Conservation (phyloP, 139 green algal genomes). For the Coccomyxa sp. region DNA sequence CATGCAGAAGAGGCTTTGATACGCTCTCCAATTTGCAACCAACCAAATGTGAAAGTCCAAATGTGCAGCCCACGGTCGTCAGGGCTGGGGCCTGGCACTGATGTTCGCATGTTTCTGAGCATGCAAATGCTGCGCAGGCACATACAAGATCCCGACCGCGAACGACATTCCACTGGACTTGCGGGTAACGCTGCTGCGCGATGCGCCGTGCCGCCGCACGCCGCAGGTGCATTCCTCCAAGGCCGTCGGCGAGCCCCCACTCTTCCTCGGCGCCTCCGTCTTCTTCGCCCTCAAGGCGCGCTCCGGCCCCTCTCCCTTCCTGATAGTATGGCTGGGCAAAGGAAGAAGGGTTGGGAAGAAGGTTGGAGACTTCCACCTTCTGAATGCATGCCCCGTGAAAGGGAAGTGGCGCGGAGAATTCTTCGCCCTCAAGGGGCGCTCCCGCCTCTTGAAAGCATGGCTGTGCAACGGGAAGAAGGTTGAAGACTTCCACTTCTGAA, state of each 20-base stretch:
- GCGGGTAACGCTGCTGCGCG: constrained; percentile 74
- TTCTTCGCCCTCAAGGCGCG: constrained; percentile 85
- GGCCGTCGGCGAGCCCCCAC: constrained; percentile 92
- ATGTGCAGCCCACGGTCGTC: too few relatives aligned
- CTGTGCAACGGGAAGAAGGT: too few relatives aligned
- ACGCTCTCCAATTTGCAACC: too few relatives aligned
- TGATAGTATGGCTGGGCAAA: not conserved
- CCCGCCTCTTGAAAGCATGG: too few relatives aligned
- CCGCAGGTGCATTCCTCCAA: constrained; percentile 81
- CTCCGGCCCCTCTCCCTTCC: not conserved
- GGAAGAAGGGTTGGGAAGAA: too few relatives aligned
- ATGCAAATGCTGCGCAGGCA: constrained; percentile 36
- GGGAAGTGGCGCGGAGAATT: too few relatives aligned
- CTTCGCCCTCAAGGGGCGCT: too few relatives aligned
- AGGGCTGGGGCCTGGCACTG: too few relatives aligned
- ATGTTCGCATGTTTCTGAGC: not conserved
- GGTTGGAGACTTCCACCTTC: too few relatives aligned
- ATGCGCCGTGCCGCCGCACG: constrained; percentile 74
- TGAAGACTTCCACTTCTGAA: too few relatives aligned
- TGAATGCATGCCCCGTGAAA: too few relatives aligned
- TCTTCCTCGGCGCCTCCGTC: constrained; percentile 82
- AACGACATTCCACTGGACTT: constrained; percentile 97
- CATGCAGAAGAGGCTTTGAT: not conserved
- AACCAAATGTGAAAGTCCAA: too few relatives aligned
- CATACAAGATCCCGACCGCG: constrained; percentile 94